Evolutionary conservation across 345 rosid species (phyloP), one percentile per base, ranked within the genome.

Genomic region (Aegle marmelos): DNA sequence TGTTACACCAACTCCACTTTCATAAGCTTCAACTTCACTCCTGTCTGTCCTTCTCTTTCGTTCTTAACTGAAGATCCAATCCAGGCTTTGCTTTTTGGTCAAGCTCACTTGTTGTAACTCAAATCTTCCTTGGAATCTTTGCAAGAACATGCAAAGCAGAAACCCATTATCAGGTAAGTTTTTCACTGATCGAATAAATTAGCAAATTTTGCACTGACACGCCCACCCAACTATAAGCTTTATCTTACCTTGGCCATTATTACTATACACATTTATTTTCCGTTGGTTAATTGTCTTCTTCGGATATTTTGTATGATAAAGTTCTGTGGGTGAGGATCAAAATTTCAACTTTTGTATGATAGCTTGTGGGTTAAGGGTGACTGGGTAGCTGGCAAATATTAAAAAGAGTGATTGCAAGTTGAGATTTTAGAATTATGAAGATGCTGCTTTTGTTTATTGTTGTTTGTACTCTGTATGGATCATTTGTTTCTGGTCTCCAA

Each of bases 351-450:
- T 78, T 80, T 9, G 14, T 33, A 13, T 64, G 22, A 24, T 54
- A 24, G 9, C 19, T 34, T 56, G 71, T 33, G 61, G 14, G 16
- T 33, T 3, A 14, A 62, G 36, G 64, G 72, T 33, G 69, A 68
- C 25, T 79, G 79, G 78, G 80, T 76, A 25, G 66, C 45, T 63
- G 70, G 64, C 60, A 56, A 57, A 64, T 73, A 16, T 72, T 74
- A 68, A 45, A 25, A 61, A 69, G 41, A 31, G 50, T 39, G 48
- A 34, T 77, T 27, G 72, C 54, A n/a, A 58, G 21, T 37, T 39
- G 70, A 68, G 68, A 72, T 62, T 77, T 63, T 58, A 72, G 45
- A 76, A 77, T 24, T 73, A 87, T 89, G 88, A 76, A 59, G 82
- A 71, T 21, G 50, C 73, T 69, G 2, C 28, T 41, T 70, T 33